phyloP scores from a whole-genome alignment of 306 rosid genomes.

The Rubus idaeus region DNA sequence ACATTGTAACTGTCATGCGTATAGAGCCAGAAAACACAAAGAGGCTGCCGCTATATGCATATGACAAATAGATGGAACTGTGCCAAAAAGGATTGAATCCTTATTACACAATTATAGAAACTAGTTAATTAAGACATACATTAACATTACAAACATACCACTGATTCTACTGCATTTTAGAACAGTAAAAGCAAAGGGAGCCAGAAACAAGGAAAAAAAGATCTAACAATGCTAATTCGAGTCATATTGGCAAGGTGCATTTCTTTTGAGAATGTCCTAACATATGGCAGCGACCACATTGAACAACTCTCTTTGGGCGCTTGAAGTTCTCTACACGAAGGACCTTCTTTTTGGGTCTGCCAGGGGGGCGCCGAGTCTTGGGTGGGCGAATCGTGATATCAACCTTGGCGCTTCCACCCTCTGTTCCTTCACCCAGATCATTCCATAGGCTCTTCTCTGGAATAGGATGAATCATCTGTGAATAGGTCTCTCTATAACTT shows the following conservation, averaged over 20 bases:
- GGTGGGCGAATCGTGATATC: constrained; percentile 80
- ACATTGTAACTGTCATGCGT: not conserved
- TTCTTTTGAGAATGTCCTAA: constrained; percentile 98
- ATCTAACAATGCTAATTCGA: constrained; percentile 38
- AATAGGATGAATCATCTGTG: constrained; percentile 71
- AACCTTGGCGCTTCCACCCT: constrained; percentile 73
- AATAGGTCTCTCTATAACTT: constrained; percentile 74
- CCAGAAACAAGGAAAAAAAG: constrained; percentile 23
- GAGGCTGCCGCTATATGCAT: constrained; percentile 22
- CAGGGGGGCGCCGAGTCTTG: constrained; percentile 92
- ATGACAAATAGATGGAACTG: constrained; percentile 16
- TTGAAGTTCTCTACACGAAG: constrained; percentile 83
- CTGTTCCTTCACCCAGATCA: constrained; percentile 71
- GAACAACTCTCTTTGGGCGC: constrained; percentile 96
- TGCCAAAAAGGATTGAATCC: constrained; percentile 35
- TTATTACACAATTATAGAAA: constrained; percentile 37
- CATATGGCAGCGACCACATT: constrained; percentile 98
- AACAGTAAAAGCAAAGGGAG: constrained; percentile 10
- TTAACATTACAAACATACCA: constrained; percentile 51
- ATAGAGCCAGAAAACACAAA: not conserved
- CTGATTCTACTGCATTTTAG: constrained; percentile 40
- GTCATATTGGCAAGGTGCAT: constrained; percentile 78
- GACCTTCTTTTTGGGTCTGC: constrained; percentile 96
- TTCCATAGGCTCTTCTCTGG: constrained; percentile 83
- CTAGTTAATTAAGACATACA: constrained; percentile 39